Conservation (phyloP, 805 yeast genomes). For the Candida taoyuanica region DNA sequence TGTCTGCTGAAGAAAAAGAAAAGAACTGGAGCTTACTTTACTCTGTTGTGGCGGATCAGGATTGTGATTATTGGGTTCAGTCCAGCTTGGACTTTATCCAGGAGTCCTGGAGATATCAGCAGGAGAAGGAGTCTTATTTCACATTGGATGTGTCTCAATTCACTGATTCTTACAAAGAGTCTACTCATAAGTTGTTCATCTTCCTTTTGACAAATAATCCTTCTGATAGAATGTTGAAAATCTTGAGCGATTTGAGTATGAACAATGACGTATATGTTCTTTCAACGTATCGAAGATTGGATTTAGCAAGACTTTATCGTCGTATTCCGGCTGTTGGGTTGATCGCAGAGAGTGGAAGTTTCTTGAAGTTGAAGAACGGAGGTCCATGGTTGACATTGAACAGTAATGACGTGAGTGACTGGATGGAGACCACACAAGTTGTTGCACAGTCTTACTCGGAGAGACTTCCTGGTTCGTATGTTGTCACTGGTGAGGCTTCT, state of each 20-base stretch:
- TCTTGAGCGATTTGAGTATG: slow-evolving; percentile 52
- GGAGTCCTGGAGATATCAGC: slow-evolving; percentile 46
- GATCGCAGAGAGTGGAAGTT: slow-evolving; percentile 89
- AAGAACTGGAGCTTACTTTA: slow-evolving; percentile 59
- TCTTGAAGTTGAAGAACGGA: slow-evolving; percentile 49
- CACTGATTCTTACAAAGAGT: slow-evolving; percentile 23
- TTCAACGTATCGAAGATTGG: slow-evolving; percentile 58
- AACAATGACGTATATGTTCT: slow-evolving; percentile 66
- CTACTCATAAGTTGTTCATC: slow-evolving; percentile 40
- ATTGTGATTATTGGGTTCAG: slow-evolving; percentile 71
- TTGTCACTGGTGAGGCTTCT: slow-evolving; percentile 71
- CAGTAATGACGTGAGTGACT: slow-evolving; percentile 31
- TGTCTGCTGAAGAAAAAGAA: slow-evolving; percentile 54
- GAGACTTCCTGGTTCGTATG: slow-evolving; percentile 73
- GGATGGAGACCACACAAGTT: slow-evolving; percentile 56
- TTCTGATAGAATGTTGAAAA: slow-evolving; percentile 51
- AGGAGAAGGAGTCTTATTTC: slow-evolving; percentile 34
- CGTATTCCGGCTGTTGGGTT: slow-evolving; percentile 70
- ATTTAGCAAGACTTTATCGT: slow-evolving; percentile 63
- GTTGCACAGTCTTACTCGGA: slow-evolving; percentile 61
- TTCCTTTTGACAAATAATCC: slow-evolving; percentile 50
- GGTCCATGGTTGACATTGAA: slow-evolving; percentile 25
- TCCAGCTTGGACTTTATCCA: slow-evolving; percentile 51
- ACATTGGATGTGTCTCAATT: slow-evolving; percentile 30
- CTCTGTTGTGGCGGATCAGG: slow-evolving; percentile 57